Conservation (phyloP, 2,329 filamentous ascomycete genomes). For the Nemania serpens region DNA sequence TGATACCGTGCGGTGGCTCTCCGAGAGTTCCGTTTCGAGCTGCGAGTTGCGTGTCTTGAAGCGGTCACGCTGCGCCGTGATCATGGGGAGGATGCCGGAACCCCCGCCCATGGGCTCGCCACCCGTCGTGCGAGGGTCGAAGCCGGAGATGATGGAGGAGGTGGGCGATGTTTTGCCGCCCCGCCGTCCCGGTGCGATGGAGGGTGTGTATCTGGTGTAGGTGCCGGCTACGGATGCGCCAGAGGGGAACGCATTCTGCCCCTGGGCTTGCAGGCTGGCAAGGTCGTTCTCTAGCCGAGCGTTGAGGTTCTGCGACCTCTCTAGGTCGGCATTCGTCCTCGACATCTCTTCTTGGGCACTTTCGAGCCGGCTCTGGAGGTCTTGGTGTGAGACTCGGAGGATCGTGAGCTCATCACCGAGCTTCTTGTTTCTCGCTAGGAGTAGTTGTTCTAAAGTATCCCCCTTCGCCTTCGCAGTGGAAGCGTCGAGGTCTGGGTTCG, state of each 20-base stretch:
- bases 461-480: constrained; percentile 63
- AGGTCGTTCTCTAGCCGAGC: constrained; percentile 91
- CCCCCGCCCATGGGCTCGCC: constrained; percentile 73
- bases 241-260: constrained; percentile 81
- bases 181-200: constrained; percentile 62
- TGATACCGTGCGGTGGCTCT: constrained; percentile 79
- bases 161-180: constrained; percentile 81
- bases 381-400: constrained; percentile 89
- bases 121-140: constrained; percentile 69
- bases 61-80: constrained; percentile 94
- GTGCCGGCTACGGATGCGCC: constrained; percentile 93
- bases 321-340: constrained; percentile 81
- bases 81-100: constrained; percentile 93
- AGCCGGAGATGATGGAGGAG: constrained; percentile 97
- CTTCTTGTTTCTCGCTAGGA: constrained; percentile 95
- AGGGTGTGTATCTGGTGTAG: constrained; percentile 78
- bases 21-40: constrained; percentile 87
- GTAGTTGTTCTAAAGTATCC: constrained; percentile 86
- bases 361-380: constrained; percentile 80
- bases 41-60: constrained; percentile 96
- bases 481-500: constrained; percentile 54
- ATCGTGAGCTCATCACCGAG: constrained; percentile 91
- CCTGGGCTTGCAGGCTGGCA: constrained; percentile 82
- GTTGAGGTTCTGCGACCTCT: constrained; percentile 82
- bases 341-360: constrained; percentile 83